Percentiles rank a stretch among this genome's conserved stretches.
Conservation (phyloP, 495 filamentous ascomycete genomes). For the Thermothielavioides terrestris region DNA sequence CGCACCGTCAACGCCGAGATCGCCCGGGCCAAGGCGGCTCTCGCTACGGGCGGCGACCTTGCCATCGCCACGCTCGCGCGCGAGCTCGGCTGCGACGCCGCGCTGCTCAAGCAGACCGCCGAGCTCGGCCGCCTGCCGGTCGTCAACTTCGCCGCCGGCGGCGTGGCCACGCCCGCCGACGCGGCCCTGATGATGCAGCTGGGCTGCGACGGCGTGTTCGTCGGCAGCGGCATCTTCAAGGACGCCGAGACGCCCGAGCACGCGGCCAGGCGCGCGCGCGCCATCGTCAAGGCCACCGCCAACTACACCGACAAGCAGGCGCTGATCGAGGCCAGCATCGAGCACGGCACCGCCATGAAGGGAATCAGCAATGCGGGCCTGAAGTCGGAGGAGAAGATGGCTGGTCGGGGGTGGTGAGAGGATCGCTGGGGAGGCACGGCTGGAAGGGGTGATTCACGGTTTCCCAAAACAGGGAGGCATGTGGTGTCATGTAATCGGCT, state of each 20-base stretch:
- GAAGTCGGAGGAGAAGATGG: constrained; percentile 69
- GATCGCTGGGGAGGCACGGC: not conserved
- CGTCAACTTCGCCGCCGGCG: constrained; percentile 98
- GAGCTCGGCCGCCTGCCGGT: constrained; percentile 83
- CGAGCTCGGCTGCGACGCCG: constrained; percentile 66
- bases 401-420: constrained; percentile 74
- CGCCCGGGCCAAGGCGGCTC: constrained; percentile 56
- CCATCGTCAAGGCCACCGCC: constrained; percentile 90
- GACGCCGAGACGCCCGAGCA: constrained; percentile 53
- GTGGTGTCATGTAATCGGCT: not conserved
- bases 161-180: constrained; percentile 91
- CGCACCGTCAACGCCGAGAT: constrained; percentile 83
- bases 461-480: no score
- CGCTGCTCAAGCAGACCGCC: constrained; percentile 75
- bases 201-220: constrained; percentile 96
- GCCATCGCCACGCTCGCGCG: constrained; percentile 72
- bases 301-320: constrained; percentile 82
- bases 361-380: constrained; percentile 75
- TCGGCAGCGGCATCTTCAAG: constrained; percentile 97
- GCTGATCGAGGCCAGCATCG: constrained; percentile 75
- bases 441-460: not conserved
- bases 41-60: constrained; percentile 48
- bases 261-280: constrained; percentile 75
- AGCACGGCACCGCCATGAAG: constrained; percentile 92
- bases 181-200: constrained; percentile 99